Conservation (phyloP, 352 stramenopile genomes). For the Phytophthora aleatoria region DNA sequence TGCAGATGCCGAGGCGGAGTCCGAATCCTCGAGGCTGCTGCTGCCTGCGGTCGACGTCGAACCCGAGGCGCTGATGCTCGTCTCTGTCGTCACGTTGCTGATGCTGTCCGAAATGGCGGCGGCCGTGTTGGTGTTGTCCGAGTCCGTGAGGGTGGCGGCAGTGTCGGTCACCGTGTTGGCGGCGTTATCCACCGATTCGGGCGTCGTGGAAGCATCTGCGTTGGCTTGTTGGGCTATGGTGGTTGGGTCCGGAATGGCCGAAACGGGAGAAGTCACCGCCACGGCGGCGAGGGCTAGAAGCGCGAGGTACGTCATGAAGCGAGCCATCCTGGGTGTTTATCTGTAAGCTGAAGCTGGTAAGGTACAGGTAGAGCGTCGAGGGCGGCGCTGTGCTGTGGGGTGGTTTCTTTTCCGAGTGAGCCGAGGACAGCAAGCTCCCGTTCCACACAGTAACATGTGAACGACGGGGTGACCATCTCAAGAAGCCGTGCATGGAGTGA, state of each 20-base stretch:
- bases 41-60: constrained; percentile 13
- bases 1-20: constrained; percentile 18
- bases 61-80: constrained; percentile 17
- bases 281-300: constrained; percentile 33
- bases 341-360: constrained; percentile 15
- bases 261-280: constrained; percentile 23
- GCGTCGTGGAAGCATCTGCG: constrained; percentile 15
- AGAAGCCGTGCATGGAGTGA: constrained; percentile 8
- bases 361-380: constrained; percentile 29
- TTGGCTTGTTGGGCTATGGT: constrained; percentile 28
- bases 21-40: constrained; percentile 4
- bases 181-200: constrained; percentile 18
- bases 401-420: constrained; percentile 32
- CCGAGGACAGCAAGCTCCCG: constrained; percentile 14
- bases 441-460: constrained; percentile 11
- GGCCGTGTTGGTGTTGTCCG: constrained; percentile 16
- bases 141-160: constrained; percentile 21
- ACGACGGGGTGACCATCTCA: constrained; percentile 31
- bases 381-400: constrained; percentile 26
- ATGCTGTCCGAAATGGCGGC: constrained; percentile 36
- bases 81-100: constrained; percentile 33
- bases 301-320: constrained; percentile 31
- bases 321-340: constrained; percentile 21
- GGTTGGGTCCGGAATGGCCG: constrained; percentile 32
- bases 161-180: constrained; percentile 6